A percentile compares a stretch with the other conserved stretches of the same genome.
These are phyloP conservation scores for Odontarrhena argentea DNA, from an alignment of 345 rosid species.

Conservation along the genomic window DNA sequence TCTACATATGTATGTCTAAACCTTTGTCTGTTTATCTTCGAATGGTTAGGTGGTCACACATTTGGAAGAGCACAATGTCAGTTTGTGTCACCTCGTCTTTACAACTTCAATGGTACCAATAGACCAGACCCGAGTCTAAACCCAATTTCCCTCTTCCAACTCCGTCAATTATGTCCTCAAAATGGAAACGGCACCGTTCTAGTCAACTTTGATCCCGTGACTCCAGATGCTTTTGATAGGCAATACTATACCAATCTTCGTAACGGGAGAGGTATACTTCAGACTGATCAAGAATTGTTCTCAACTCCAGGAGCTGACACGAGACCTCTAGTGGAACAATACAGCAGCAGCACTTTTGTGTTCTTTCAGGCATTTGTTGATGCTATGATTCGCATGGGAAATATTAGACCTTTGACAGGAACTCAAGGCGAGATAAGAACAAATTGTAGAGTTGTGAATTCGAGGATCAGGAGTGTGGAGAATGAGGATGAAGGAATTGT, in stretches of 20 bases:
- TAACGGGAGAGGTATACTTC: constrained; percentile 29
- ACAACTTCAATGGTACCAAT: constrained; percentile 48
- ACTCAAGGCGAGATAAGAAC: constrained; percentile 49
- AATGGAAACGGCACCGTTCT: constrained; percentile 52
- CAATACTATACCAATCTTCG: constrained; percentile 57
- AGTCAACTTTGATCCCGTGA: constrained; percentile 48
- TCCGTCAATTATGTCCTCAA: constrained; percentile 50
- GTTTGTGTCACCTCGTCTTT: constrained; percentile 46
- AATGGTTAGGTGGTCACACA: constrained; percentile 65
- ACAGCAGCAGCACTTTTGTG: constrained; percentile 32
- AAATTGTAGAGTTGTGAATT: constrained; percentile 46
- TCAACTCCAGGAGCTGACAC: constrained; percentile 43
- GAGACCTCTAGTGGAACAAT: constrained; percentile 27
- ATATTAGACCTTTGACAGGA: constrained; percentile 48
- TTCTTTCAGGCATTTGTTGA: constrained; percentile 51
- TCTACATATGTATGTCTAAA: background rate
- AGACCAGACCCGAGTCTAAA: constrained; percentile 55
- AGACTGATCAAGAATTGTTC: constrained; percentile 43
- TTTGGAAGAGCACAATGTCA: constrained; percentile 61
- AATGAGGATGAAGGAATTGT: constrained; percentile 25
- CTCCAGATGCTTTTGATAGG: constrained; percentile 53
- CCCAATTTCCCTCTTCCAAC: constrained; percentile 42
- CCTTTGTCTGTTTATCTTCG: background rate
- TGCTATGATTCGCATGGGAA: constrained; percentile 63
- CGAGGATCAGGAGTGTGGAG: constrained; percentile 21